Evolutionary conservation across 192 early-diverging fungal genomes (phyloP), one percentile per base, ranked within the genome.

Genomic region (Entomortierella parvispora): DNA sequence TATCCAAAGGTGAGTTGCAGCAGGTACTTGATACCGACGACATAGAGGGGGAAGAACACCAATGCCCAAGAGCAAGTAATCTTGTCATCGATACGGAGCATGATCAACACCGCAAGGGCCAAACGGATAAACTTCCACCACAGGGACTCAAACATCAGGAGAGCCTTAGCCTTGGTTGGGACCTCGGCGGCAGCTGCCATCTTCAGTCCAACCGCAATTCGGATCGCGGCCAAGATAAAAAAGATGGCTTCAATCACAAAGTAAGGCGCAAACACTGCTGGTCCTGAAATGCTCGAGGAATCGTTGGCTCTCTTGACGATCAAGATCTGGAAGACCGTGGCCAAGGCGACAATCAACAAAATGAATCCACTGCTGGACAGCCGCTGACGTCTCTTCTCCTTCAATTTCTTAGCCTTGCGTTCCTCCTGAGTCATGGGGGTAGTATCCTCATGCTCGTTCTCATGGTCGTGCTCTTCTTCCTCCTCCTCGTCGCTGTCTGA

Each of bases 211-310:
- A 80, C 28, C 62, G 68, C 28, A 49, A 74, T 67, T 28, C 83
- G 80, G n/a, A 87, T 56, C 25, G 74, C 3, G 33, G 63, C 66
- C 31, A 83, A 69, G 20, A 92, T 23, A 52, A 94, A 79, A 50
- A 94, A 80, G 26, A 93, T 80, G 17, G 65, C 83, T 63, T 98
- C 95, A 12, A 96, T 59, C n/a, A 91, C 49, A 68, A 95, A 93
- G 84, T 93, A 96, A 25, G 95, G 95, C 23, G 86, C 76, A 79
- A 94, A 94, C 2, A 96, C 90, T 0, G 85, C 60, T 40, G 82
- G 85, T 53, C 88, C 91, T 3, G 84, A 83, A 85, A 88, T 90
- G 25, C 51, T 69, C 25, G 91, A 80, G 18, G 68, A 55, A n/a
- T 84, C 75, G 69, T 98, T 92, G 26, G 94, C 80, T 52, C 84